phyloP scores from a whole-genome alignment of 2,329 filamentous ascomycete genomes.

The Diaporthe sp. region DNA sequence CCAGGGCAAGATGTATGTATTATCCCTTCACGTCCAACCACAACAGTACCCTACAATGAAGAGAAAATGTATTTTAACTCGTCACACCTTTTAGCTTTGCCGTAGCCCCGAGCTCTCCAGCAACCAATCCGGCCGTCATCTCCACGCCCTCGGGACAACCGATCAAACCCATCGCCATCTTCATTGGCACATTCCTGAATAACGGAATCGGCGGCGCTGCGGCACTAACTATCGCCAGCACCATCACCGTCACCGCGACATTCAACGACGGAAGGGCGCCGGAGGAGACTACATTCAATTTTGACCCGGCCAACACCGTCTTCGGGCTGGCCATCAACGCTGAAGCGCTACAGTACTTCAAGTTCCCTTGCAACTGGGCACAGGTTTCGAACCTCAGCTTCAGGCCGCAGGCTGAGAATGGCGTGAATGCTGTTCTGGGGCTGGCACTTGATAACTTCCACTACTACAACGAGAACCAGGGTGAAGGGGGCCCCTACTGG shows the following conservation, averaged over 20 bases:
- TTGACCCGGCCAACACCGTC: background rate
- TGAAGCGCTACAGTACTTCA: background rate
- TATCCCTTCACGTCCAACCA: too few species aligned
- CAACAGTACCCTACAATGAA: too few species aligned
- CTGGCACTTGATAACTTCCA: background rate
- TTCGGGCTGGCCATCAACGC: background rate
- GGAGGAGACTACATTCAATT: background rate
- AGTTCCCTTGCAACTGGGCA: background rate
- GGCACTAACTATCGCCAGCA: background rate
- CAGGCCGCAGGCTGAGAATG: background rate
- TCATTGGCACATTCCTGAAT: background rate
- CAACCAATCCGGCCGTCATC: background rate
- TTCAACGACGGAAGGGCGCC: rapidly evolving
- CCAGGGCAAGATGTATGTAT: background rate
- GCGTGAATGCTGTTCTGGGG: background rate
- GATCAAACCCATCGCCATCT: background rate
- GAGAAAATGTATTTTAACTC: too few species aligned
- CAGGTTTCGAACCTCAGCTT: background rate
- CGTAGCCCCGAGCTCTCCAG: background rate
- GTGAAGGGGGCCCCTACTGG: too few species aligned
- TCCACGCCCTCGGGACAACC: background rate
- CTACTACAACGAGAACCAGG: background rate
- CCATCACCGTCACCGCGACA: background rate
- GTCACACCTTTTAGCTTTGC: background rate
- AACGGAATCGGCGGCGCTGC: background rate